Base-by-base conservation (phyloP, 805 yeast genomes). In the Yarrowia sp. region DNA sequence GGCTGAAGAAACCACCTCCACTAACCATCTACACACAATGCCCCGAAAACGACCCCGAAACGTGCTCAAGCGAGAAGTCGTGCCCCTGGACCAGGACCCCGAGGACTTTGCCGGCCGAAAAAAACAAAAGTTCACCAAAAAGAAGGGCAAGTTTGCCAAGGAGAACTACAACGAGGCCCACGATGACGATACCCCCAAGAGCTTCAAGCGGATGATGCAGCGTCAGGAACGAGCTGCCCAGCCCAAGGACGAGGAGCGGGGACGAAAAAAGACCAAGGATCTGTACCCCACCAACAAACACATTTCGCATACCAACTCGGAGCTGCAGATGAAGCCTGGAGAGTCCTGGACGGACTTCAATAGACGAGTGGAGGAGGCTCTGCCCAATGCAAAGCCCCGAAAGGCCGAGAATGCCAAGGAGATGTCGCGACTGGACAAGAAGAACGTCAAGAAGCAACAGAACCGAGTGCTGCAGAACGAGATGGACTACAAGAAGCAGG, bases 311-410 rank as follows among this genome's bases (percentile, higher is more conserved):
- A 45, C 22, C 13, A 35, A 66, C 38, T 39, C 66, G 31, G 67
- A 38, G 14, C 66, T 75, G 42, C 69, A 69, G 38, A 74, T 72
- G 39, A 62, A 68, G 57, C 73, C 72, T 2, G 80, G 79, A 8
- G 81, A 78, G 68, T 67, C 73, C 8, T 69, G 78, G 70, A 55
- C 74, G 8, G 81, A 78, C 28, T 79, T 79, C 64, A 67, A 69
- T 15, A 69, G 79, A 17, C 71, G 81, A 42, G 81, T 79, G 6
- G 73, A 79, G 65, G 75, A 72, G 39, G 80, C 80, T 1, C 66
- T 79, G 41, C 81, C 81, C 1, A 66, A 78, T 36, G 74, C 75
- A 7, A 70, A 69, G 47, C 76, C 78, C n/a, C 69, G 73, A 31
- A 6, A 10, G 51, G 32, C 64, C 11, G 38, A 55, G 17, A 55